Conservation (phyloP, 768 basidiomycete species). For the Cyclocybe cylindracea region DNA sequence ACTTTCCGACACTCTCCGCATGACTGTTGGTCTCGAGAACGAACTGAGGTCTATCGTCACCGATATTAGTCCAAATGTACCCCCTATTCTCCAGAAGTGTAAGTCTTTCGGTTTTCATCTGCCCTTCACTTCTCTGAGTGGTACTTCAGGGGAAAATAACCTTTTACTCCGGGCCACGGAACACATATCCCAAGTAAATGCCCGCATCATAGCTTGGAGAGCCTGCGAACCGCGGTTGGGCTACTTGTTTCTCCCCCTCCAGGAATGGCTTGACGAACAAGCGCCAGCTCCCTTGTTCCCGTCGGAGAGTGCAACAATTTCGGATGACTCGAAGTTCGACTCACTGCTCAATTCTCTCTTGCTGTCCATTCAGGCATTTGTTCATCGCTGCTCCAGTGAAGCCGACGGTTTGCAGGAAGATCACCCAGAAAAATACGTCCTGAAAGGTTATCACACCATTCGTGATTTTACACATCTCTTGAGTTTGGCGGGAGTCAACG, state of each 20-base stretch:
- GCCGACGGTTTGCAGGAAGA: slow-evolving; percentile 21
- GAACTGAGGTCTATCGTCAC: not conserved
- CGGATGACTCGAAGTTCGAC: slow-evolving; percentile 29
- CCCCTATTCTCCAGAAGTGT: slow-evolving; percentile 14
- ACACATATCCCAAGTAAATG: slow-evolving; percentile 19
- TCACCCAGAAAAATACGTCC: slow-evolving; percentile 52
- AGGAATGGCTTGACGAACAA: slow-evolving; percentile 31
- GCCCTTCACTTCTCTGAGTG: not conserved
- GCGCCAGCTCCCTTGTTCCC: slow-evolving; percentile 12
- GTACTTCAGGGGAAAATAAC: slow-evolving; percentile 35
- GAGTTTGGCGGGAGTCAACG: slow-evolving; percentile 43
- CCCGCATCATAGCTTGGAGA: slow-evolving; percentile 26
- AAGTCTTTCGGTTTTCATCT: not conserved
- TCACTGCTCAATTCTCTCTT: slow-evolving; percentile 63
- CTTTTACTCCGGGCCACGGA: slow-evolving; percentile 25
- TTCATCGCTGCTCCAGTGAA: slow-evolving; percentile 37
- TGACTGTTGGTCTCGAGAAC: not conserved
- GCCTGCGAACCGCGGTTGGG: slow-evolving; percentile 23
- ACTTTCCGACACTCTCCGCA: slow-evolving; percentile 1
- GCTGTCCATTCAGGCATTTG: slow-evolving; percentile 62
- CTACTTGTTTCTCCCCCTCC: slow-evolving; percentile 34
- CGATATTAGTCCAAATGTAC: too few species aligned
- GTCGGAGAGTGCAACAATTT: slow-evolving; percentile 4
- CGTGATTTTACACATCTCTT: slow-evolving; percentile 50
- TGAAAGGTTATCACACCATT: slow-evolving; percentile 44